Base-by-base conservation (phyloP, 2,329 filamentous ascomycete genomes). In the Aureobasidium vineae region DNA sequence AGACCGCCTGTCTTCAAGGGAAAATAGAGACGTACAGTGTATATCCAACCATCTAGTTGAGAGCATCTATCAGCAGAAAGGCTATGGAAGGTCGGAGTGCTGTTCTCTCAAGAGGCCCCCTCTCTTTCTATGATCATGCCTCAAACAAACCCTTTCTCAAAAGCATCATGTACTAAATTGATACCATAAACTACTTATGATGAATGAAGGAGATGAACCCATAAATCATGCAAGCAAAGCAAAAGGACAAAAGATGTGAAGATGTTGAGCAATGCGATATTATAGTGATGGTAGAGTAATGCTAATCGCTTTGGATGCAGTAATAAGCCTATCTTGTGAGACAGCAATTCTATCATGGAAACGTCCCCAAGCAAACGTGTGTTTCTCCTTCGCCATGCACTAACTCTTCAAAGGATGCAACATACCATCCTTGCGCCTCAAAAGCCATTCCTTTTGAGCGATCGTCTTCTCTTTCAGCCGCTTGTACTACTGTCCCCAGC, bases 1-100 rank as follows among this genome's bases (percentile, higher is more conserved):
- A 84, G 88, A 72, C 88, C 84, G 77, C 88, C 88, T 19, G 80
- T 81, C n/a, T 91, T 90, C 74, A 87, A 81, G 71, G 88, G 88
- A 15, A 75, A 79, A 71, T 84, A 75, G 43, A 41, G 10, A 21
- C 19, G 4, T 33, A 52, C 15, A 7, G 16, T 16, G 8, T 47
- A 47, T 23, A 16, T n/a, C n/a, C n/a, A n/a, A n/a, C n/a, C n/a
- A n/a, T n/a, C n/a, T n/a, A n/a, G n/a, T n/a, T n/a, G n/a, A n/a
- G n/a, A n/a, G n/a, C n/a, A n/a, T n/a, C n/a, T n/a, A n/a, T n/a
- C n/a, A n/a, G n/a, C n/a, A n/a, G n/a, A n/a, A n/a, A n/a, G n/a
- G n/a, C n/a, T n/a, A n/a, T n/a, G n/a, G n/a, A n/a, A n/a, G n/a
- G n/a, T n/a, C n/a, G n/a, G n/a, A n/a, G n/a, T n/a, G n/a, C n/a